A percentile compares a stretch with the other conserved stretches of the same genome.
Evolutionary conservation across 192 early-diverging fungal genomes (phyloP).

Genomic region (Pilobolus umbonatus): DNA sequence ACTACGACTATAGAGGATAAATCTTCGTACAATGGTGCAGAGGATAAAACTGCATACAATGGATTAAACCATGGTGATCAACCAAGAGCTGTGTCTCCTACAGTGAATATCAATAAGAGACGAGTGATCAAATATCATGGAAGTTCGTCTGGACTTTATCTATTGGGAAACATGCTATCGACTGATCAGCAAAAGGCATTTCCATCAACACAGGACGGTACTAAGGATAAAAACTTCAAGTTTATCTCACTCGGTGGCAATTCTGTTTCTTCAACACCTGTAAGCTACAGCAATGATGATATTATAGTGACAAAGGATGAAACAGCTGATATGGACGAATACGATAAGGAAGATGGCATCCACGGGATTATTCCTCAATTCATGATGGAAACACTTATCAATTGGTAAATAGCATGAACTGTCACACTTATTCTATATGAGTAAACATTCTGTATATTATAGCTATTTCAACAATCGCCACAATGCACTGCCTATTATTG

Average conservation of each 20-base stretch:
- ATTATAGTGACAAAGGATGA: slow-evolving; percentile 23
- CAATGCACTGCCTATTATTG: slow-evolving; percentile 19
- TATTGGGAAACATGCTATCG: slow-evolving; percentile 23
- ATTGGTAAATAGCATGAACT: background rate
- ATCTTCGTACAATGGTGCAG: background rate
- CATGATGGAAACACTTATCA: slow-evolving; percentile 5
- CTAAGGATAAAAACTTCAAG: background rate
- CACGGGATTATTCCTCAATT: slow-evolving; percentile 5
- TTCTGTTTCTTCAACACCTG: too few species aligned
- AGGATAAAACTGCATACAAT: too few species aligned
- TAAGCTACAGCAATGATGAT: slow-evolving; percentile 24
- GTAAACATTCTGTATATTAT: background rate
- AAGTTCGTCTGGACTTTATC: slow-evolving; percentile 31
- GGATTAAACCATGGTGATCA: too few species aligned
- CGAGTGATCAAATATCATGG: slow-evolving; percentile 12
- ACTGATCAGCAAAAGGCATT: background rate
- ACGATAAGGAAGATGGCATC: slow-evolving; percentile 7
- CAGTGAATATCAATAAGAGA: background rate
- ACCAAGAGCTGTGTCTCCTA: background rate
- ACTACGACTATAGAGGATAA: background rate
- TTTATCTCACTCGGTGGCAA: background rate
- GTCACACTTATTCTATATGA: background rate
- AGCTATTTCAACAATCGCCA: slow-evolving; percentile 22
- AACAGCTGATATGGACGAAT: background rate
- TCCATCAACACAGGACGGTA: too few species aligned